Conservation (phyloP, 2,329 filamentous ascomycete genomes). For the Calonectria fujianensis region DNA sequence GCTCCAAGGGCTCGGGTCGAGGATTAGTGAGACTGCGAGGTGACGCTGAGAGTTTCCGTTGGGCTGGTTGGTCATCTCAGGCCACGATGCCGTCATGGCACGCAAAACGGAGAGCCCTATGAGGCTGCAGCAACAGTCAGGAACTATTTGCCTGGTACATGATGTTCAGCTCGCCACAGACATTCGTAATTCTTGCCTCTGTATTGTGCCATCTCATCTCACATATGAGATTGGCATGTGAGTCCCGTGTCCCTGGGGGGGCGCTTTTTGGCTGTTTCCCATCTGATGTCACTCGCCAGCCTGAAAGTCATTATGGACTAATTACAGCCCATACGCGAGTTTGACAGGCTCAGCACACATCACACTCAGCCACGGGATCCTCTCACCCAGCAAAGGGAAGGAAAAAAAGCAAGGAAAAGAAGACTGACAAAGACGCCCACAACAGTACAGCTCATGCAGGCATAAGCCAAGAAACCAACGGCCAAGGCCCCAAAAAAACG, state of each 20-base stretch:
- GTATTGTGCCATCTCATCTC: not conserved
- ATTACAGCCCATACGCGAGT: not conserved
- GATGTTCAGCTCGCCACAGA: constrained; percentile 16
- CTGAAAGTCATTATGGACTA: constrained; percentile 1
- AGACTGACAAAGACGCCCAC: not conserved
- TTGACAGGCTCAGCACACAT: not conserved
- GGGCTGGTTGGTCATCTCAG: constrained; percentile 7
- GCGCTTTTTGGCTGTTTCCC: not conserved
- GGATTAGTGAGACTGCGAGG: constrained; percentile 9
- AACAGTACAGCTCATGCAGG: constrained; percentile 39
- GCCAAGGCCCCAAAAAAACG: constrained; percentile 32
- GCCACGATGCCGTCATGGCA: constrained; percentile 13
- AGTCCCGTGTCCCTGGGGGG: not conserved
- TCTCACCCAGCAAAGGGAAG: not conserved
- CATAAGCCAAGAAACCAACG: constrained; percentile 23
- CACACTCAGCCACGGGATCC: not conserved
- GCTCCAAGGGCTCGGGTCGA: constrained; percentile 11
- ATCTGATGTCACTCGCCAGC: constrained; percentile 14
- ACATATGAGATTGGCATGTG: not conserved
- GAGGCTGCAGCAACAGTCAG: not conserved
- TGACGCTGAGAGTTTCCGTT: constrained; percentile 16
- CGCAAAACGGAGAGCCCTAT: not conserved
- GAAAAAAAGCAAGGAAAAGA: not conserved
- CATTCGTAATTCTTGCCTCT: not conserved
- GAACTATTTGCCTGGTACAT: not conserved